These are phyloP conservation scores for Chlamydomonas applanata DNA, from an alignment of 139 green algal species.

Conservation along the genomic window DNA sequence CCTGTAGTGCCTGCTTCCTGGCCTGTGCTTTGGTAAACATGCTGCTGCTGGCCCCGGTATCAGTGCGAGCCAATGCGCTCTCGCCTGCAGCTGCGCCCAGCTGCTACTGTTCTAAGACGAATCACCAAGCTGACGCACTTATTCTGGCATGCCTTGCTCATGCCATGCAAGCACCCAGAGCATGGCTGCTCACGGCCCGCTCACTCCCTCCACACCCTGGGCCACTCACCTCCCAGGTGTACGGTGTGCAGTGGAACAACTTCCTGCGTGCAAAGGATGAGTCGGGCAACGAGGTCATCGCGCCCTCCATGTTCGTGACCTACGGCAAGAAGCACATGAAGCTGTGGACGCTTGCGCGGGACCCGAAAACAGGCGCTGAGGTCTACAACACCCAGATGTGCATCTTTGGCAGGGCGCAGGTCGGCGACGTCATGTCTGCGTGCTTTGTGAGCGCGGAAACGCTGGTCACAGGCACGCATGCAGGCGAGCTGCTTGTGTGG, in stretches of 20 bases:
- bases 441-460: slow-evolving; percentile 42
- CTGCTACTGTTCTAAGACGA: too few relatives aligned
- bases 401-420: slow-evolving; percentile 45
- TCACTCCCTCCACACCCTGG: slow-evolving; percentile 6
- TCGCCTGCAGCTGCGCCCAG: neutral
- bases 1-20: slow-evolving; percentile 1
- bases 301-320: slow-evolving; percentile 51
- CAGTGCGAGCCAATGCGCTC: neutral
- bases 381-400: slow-evolving; percentile 36
- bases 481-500: slow-evolving; percentile 53
- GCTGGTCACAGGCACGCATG: slow-evolving; percentile 45
- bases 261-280: slow-evolving; percentile 27
- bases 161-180: neutral
- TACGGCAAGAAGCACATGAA: slow-evolving; percentile 67
- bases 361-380: slow-evolving; percentile 13
- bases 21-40: neutral
- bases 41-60: neutral
- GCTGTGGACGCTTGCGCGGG: slow-evolving; percentile 37
- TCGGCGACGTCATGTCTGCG: slow-evolving; percentile 45
- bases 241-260: slow-evolving; percentile 61
- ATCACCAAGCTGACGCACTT: too few relatives aligned
- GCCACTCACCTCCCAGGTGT: too few relatives aligned
- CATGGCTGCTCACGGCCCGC: neutral
- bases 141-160: too few relatives aligned
- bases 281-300: slow-evolving; percentile 12